Evolutionary conservation across 768 basidiomycete species (phyloP).

Genomic region (Gymnopilus junonius): DNA sequence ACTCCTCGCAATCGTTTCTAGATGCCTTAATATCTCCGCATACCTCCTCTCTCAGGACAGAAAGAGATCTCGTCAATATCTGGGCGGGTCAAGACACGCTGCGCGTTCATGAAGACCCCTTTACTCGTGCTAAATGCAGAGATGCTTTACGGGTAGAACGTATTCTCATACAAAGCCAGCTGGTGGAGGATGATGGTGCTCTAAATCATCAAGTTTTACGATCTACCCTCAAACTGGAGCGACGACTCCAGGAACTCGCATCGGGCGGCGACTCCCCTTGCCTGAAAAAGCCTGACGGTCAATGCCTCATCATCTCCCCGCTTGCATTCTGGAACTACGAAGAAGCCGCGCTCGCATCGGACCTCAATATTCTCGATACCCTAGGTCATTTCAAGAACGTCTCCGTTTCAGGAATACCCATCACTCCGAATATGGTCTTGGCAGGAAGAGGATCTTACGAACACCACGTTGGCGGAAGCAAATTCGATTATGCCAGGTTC

Average conservation of each 20-base stretch:
- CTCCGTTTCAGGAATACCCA: constrained; percentile 62
- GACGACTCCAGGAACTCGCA: constrained; percentile 49
- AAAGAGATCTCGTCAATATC: constrained; percentile 69
- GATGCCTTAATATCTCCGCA: constrained; percentile 62
- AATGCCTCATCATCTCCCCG: constrained; percentile 76
- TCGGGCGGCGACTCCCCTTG: constrained; percentile 51
- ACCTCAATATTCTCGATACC: constrained; percentile 61
- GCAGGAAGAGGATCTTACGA: constrained; percentile 68
- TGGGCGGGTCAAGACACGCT: constrained; percentile 72
- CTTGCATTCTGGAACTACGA: constrained; percentile 77
- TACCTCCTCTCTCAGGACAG: constrained; percentile 53
- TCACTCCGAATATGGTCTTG: constrained; percentile 78
- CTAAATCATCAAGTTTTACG: constrained; percentile 65
- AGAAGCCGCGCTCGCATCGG: constrained; percentile 52
- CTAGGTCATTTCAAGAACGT: constrained; percentile 57
- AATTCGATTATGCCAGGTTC: constrained; percentile 68
- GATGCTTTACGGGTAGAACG: constrained; percentile 78
- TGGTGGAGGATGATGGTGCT: constrained; percentile 51
- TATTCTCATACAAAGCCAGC: constrained; percentile 66
- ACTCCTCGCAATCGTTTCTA: constrained; percentile 67
- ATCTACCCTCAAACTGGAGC: constrained; percentile 69
- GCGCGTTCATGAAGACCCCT: constrained; percentile 69
- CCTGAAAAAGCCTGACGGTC: constrained; percentile 51
- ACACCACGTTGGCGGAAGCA: constrained; percentile 47
- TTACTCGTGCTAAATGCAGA: constrained; percentile 73